phyloP scores from a whole-genome alignment of 495 filamentous ascomycete genomes.

The Penicillium pancosmium region DNA sequence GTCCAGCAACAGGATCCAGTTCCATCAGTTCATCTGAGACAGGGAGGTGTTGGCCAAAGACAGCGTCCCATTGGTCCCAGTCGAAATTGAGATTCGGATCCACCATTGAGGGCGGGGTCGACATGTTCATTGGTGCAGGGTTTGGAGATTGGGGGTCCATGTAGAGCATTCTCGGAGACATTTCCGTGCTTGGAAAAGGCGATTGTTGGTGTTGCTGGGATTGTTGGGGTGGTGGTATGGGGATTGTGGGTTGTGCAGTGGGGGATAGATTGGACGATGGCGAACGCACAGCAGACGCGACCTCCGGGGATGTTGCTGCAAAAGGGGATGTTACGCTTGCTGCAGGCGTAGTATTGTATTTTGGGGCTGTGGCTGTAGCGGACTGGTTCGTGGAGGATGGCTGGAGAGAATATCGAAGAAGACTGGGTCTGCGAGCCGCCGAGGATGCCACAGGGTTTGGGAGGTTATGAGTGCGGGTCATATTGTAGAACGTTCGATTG shows the following conservation, averaged over 20 bases:
- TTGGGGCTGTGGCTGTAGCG: conserved; percentile 18
- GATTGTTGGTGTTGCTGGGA: conserved; percentile 10
- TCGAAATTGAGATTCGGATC: conserved; percentile 51
- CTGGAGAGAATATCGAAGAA: conserved; percentile 31
- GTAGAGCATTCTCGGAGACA: conserved; percentile 19
- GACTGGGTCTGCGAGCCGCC: conserved; percentile 26
- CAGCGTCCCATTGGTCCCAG: conserved; percentile 56
- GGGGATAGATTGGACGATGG: conserved; percentile 17
- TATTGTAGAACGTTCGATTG: conserved; percentile 42
- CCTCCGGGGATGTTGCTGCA: conserved; percentile 19
- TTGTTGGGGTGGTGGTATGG: not conserved
- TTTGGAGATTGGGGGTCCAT: conserved; percentile 32
- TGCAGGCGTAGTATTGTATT: conserved; percentile 20
- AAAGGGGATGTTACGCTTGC: not conserved
- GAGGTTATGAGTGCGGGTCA: conserved; percentile 40
- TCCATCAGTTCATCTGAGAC: conserved; percentile 52
- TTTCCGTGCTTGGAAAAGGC: not conserved
- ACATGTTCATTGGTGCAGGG: conserved; percentile 22
- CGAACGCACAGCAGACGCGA: conserved; percentile 11
- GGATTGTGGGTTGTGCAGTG: conserved; percentile 7
- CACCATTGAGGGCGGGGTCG: conserved; percentile 48
- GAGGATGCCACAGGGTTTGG: conserved; percentile 25
- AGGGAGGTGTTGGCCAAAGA: conserved; percentile 51
- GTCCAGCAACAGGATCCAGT: conserved; percentile 42
- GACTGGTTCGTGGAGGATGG: conserved; percentile 18